These are phyloP conservation scores for Dactylonectria estremocensis DNA, from an alignment of 2,329 filamentous ascomycete genomes.

Conservation along the genomic window DNA sequence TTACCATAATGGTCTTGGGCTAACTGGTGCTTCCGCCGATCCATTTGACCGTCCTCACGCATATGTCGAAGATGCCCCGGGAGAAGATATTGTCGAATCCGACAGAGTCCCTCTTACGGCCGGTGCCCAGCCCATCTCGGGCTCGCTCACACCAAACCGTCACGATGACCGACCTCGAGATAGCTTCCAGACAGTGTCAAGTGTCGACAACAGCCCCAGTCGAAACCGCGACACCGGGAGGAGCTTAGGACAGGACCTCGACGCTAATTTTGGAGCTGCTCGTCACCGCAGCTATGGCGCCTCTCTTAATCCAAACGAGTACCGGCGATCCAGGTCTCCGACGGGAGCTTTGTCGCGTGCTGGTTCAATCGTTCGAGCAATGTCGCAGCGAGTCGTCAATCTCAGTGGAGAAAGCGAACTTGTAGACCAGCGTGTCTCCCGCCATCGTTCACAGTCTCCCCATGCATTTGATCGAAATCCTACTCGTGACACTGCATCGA, in stretches of 20 bases:
- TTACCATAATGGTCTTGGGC: slow-evolving; percentile 47
- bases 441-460: slow-evolving; percentile 72
- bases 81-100: slow-evolving; percentile 65
- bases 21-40: slow-evolving; percentile 43
- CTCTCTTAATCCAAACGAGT: slow-evolving; percentile 67
- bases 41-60: slow-evolving; percentile 52
- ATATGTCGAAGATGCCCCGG: slow-evolving; percentile 53
- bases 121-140: slow-evolving; percentile 69
- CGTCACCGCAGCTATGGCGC: slow-evolving; percentile 71
- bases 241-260: slow-evolving; percentile 67
- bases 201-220: slow-evolving; percentile 70
- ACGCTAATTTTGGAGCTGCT: slow-evolving; percentile 68
- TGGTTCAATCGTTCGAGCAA: slow-evolving; percentile 83
- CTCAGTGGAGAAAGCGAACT: slow-evolving; percentile 93
- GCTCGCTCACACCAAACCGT: slow-evolving; percentile 60
- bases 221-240: slow-evolving; percentile 68
- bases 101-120: slow-evolving; percentile 72
- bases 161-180: slow-evolving; percentile 62
- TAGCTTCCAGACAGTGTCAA: slow-evolving; percentile 72
- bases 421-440: slow-evolving; percentile 79
- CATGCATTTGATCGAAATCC: slow-evolving; percentile 58
- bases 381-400: slow-evolving; percentile 98
- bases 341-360: slow-evolving; percentile 78
- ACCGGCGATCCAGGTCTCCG: slow-evolving; percentile 72
- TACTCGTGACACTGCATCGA: slow-evolving; percentile 50